Evolutionary conservation across 306 rosid species (phyloP), one percentile per base, ranked within the genome.

Genomic region (Cajanus cajan): DNA sequence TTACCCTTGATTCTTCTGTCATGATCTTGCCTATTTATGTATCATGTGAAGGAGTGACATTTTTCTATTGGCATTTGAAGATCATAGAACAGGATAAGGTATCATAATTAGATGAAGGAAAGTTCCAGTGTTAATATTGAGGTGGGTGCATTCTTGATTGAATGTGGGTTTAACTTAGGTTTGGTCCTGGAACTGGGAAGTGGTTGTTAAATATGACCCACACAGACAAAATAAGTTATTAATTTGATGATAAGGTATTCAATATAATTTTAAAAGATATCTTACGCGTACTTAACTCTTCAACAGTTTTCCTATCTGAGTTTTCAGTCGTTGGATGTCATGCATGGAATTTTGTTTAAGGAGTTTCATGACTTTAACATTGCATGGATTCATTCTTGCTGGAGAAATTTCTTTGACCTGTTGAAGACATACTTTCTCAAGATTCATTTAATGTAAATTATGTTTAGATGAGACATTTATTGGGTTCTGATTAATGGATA

Each of bases 401-500:
- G 44, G 14, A 71, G 72, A 34, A 45, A 36, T 59, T 16, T 62
- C 31, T 14, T 5, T 36, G 40, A 7, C 69, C 13, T 9, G 19
- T 45, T 48, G 11, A 79, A 57, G 21, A 14, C 34, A 61, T n/a
- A 69, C 31, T 41, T 63, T 34, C 28, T 52, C 19, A 4, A 19
- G 40, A 54, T 41, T 44, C 73, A 33, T 63, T 44, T 51, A 18
- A 18, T 39, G 52, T 64, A 39, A 40, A 19, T 50, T 31, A 51
- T 68, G 45, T 43, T 68, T 33, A 8, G 78, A 74, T 41, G 66
- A 74, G 55, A 68, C 40, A 54, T 70, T 7, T 39, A 58, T 43
- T 25, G 69, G 54, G 70, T 71, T 72, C 44, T 71, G 50, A 57
- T 21, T 24, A 40, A 50, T 54, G 74, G 31, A 40, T 55, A 71